Conservation (phyloP, 2,329 filamentous ascomycete species). For the Pseudogymnoascus sp. region DNA sequence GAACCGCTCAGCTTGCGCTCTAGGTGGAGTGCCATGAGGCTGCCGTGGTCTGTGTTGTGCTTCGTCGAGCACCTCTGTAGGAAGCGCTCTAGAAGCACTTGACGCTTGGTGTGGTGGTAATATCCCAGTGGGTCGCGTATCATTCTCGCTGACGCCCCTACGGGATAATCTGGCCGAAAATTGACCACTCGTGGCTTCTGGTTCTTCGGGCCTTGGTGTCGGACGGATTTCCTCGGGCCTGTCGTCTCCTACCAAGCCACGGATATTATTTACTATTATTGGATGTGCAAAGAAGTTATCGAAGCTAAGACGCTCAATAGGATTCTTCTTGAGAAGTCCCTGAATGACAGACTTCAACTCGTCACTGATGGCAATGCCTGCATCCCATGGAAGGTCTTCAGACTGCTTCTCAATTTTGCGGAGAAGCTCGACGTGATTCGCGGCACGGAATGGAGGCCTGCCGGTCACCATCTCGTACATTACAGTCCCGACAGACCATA, state of each 20-base stretch:
- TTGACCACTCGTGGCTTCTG: conserved; percentile 17
- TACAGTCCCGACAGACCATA: conserved; percentile 97
- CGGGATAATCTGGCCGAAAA: conserved; percentile 19
- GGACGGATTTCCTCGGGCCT: conserved; percentile 26
- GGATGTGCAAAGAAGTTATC: conserved; percentile 72
- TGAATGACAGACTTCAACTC: conserved; percentile 77
- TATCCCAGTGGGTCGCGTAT: conserved; percentile 11
- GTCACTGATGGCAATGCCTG: conserved; percentile 48
- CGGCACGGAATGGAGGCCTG: conserved; percentile 80
- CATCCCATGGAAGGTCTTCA: conserved; percentile 76
- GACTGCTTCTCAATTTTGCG: conserved; percentile 76
- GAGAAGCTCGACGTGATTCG: conserved; percentile 89
- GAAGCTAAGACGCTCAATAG: conserved; percentile 77
- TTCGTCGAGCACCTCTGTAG: conserved; percentile 12
- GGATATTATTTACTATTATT: conserved; percentile 67
- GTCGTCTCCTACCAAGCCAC: conserved; percentile 75
- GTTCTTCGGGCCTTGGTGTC: conserved; percentile 14
- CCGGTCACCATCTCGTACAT: conserved; percentile 92
- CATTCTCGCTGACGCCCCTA: conserved; percentile 12
- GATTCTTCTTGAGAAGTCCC: conserved; percentile 72
- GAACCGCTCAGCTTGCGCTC: conserved; percentile 7
- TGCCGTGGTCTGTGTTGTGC: conserved; percentile 13
- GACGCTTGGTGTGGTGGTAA: neutral
- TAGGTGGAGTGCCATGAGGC: conserved; percentile 18
- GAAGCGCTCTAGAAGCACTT: neutral